phyloP scores from a whole-genome alignment of 2,329 filamentous ascomycete genomes.

The Fusarium sp. region DNA sequence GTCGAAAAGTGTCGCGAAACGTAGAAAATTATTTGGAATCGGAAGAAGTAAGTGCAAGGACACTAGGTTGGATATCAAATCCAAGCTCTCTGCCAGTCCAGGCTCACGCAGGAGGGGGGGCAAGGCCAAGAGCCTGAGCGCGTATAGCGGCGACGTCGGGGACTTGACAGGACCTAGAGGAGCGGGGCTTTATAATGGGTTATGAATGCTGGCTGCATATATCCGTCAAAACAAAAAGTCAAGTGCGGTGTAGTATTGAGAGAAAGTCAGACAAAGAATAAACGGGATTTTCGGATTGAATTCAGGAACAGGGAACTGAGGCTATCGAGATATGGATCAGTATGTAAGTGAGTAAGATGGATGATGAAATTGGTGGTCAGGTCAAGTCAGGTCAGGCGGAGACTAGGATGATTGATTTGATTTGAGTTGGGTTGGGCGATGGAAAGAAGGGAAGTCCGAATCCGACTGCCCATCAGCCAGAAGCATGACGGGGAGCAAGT shows the following conservation, averaged over 20 bases:
- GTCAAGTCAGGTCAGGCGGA: constrained; percentile 39
- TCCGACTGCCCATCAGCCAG: not conserved
- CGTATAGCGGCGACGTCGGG: constrained; percentile 42
- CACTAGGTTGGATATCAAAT: constrained; percentile 37
- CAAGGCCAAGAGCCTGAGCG: constrained; percentile 42
- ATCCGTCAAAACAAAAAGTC: constrained; percentile 5
- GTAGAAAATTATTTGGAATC: constrained; percentile 13
- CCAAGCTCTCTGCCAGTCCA: constrained; percentile 45
- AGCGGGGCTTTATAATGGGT: constrained; percentile 31
- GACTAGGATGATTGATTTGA: constrained; percentile 28
- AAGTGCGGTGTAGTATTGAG: constrained; percentile 13
- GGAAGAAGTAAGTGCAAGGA: constrained; percentile 15
- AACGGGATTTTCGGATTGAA: constrained; percentile 40
- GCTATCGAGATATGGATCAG: constrained; percentile 14
- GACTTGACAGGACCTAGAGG: constrained; percentile 20
- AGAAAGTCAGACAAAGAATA: constrained; percentile 12
- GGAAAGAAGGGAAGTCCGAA: not conserved
- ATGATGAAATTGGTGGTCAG: constrained; percentile 43
- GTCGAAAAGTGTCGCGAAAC: constrained; percentile 11
- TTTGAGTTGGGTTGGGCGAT: not conserved
- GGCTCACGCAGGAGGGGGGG: constrained; percentile 41
- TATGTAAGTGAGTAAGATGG: constrained; percentile 39
- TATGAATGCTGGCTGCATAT: constrained; percentile 15
- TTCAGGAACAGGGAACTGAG: constrained; percentile 25
- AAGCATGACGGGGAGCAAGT: not conserved